Conservation (phyloP, 2,329 filamentous ascomycete genomes). For the Aspergillus novoparasiticus region DNA sequence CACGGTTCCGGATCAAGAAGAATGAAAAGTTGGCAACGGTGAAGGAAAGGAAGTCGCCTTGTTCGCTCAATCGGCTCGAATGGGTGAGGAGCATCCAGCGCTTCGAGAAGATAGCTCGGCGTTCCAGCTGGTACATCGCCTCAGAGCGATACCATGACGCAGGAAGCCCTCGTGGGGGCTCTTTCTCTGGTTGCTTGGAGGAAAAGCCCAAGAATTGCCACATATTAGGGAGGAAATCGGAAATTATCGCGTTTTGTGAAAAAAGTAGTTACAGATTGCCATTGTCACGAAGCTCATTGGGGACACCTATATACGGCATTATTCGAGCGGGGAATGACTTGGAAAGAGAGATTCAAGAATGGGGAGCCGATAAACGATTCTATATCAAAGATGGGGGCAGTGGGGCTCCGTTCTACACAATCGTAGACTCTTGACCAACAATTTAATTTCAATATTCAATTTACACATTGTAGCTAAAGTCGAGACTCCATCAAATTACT, state of each 20-base stretch:
- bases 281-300: not conserved
- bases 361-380: not conserved
- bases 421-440: not conserved
- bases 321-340: not conserved
- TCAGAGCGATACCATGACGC: constrained; percentile 31
- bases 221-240: not conserved
- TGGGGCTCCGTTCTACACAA: not conserved
- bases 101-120: constrained; percentile 30
- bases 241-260: too few species aligned
- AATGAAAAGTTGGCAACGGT: not conserved
- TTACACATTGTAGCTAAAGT: not conserved
- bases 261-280: not conserved
- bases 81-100: constrained; percentile 28
- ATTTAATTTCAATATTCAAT: not conserved
- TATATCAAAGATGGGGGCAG: constrained; percentile 1
- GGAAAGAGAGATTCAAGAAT: not conserved
- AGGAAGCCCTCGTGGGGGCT: constrained; percentile 20
- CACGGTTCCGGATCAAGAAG: constrained; percentile 2
- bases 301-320: not conserved
- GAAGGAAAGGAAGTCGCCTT: constrained; percentile 23
- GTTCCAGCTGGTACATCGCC: constrained; percentile 28
- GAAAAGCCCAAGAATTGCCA: not conserved
- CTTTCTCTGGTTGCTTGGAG: not conserved
- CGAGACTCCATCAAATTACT: not conserved
- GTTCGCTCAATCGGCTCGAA: constrained; percentile 21